Evolutionary conservation across 2,329 filamentous ascomycete species (phyloP).

Genomic region (Emmonsiellopsis sp.): DNA sequence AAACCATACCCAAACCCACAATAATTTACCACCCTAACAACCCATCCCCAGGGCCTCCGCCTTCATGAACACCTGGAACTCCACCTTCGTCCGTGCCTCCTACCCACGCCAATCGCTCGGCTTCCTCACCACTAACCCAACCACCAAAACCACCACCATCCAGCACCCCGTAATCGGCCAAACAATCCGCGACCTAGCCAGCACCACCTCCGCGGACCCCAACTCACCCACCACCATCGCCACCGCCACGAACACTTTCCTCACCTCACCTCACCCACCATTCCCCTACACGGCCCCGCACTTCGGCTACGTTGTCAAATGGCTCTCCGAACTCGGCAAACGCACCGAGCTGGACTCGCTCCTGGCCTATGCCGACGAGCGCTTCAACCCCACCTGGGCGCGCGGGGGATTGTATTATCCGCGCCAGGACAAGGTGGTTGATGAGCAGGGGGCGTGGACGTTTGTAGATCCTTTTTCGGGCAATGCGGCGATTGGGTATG

Average conservation of each 20-base stretch:
- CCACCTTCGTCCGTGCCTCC: not conserved
- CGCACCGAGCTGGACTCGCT: slow-evolving; percentile 13
- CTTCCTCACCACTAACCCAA: not conserved
- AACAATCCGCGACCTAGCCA: not conserved
- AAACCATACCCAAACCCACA: too few relatives aligned
- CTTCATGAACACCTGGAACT: not conserved
- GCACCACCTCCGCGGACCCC: not conserved
- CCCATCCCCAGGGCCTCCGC: not conserved
- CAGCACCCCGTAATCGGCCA: not conserved
- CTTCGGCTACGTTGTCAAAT: slow-evolving; percentile 22
- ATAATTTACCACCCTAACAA: too few relatives aligned
- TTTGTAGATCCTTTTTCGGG: slow-evolving; percentile 27
- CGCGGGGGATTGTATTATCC: slow-evolving; percentile 28
- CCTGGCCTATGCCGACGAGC: slow-evolving; percentile 19
- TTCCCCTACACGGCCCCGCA: slow-evolving; percentile 13
- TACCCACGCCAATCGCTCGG: not conserved
- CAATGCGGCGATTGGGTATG: slow-evolving; percentile 28
- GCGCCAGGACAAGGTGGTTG: slow-evolving; percentile 15
- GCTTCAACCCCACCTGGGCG: slow-evolving; percentile 22
- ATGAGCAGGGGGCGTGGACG: slow-evolving; percentile 17
- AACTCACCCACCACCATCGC: not conserved
- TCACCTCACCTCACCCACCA: not conserved
- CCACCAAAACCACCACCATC: not conserved
- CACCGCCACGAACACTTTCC: not conserved
- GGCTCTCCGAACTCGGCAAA: slow-evolving; percentile 26